Evolutionary conservation across 768 basidiomycete genomes (phyloP).

Genomic region (Amanita jacksonii): DNA sequence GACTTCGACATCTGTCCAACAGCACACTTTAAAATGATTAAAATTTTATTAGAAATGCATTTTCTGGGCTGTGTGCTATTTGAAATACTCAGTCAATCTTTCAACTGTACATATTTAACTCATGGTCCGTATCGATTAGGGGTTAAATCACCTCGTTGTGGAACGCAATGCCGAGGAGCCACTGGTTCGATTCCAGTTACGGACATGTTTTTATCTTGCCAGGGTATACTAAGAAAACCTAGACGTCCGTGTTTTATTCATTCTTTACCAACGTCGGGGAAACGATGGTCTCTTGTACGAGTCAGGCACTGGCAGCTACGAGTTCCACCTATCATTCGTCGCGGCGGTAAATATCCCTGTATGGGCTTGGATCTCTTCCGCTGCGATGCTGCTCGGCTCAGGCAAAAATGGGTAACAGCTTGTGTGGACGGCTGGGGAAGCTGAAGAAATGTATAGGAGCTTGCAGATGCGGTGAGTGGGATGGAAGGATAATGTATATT

Average conservation of each 20-base stretch:
- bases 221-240: no score
- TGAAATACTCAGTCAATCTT: no score
- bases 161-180: constrained; percentile 6
- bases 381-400: constrained; percentile 53
- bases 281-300: constrained; percentile 39
- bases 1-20: background rate
- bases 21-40: background rate
- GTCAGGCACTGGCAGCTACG: constrained; percentile 54
- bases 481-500: no score
- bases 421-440: constrained; percentile 50
- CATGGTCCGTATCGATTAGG: constrained; percentile 7
- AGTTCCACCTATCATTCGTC: constrained; percentile 86
- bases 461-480: no score
- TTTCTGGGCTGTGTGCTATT: no score
- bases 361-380: constrained; percentile 79
- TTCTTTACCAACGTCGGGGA: no score
- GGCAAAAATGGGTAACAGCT: constrained; percentile 46
- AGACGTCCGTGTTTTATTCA: no score
- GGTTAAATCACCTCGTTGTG: constrained; percentile 9
- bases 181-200: constrained; percentile 9
- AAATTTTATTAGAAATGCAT: background rate
- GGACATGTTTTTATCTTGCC: background rate
- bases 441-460: constrained; percentile 67
- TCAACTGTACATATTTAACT: no score
- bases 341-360: constrained; percentile 78